Evolutionary conservation across 2,329 filamentous ascomycete genomes (phyloP).

Genomic region (Phyllosticta capitalensis): DNA sequence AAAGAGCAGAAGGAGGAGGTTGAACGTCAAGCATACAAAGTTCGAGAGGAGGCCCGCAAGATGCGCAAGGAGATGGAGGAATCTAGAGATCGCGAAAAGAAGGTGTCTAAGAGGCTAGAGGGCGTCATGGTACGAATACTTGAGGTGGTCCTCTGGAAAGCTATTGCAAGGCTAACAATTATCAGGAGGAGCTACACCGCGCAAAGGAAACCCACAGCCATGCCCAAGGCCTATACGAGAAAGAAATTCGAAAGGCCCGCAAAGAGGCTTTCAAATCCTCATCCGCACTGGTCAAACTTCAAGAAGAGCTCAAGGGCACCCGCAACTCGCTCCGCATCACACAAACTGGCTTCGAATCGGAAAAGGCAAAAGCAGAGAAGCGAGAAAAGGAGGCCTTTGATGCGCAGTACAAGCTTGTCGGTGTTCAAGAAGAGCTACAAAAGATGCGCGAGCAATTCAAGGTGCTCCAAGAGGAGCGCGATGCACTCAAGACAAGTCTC

Average conservation of each 20-base stretch:
- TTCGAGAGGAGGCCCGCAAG: slow-evolving; percentile 50
- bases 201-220: slow-evolving; percentile 55
- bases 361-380: slow-evolving; percentile 51
- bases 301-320: slow-evolving; percentile 60
- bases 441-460: slow-evolving; percentile 54
- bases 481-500: slow-evolving; percentile 61
- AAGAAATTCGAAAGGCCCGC: slow-evolving; percentile 58
- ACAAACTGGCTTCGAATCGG: slow-evolving; percentile 52
- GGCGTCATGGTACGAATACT: slow-evolving; percentile 54
- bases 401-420: slow-evolving; percentile 55
- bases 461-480: slow-evolving; percentile 62
- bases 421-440: slow-evolving; percentile 57
- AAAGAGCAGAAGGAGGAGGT: slow-evolving; percentile 59
- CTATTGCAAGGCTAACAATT: slow-evolving; percentile 13
- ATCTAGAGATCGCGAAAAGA: slow-evolving; percentile 54
- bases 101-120: slow-evolving; percentile 57
- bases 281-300: slow-evolving; percentile 58
- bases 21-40: slow-evolving; percentile 55
- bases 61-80: slow-evolving; percentile 55
- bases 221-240: slow-evolving; percentile 51
- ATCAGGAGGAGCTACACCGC: slow-evolving; percentile 59
- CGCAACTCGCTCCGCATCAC: slow-evolving; percentile 45
- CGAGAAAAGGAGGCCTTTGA: slow-evolving; percentile 62
- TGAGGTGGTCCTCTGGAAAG: background rate
- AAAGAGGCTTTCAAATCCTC: slow-evolving; percentile 71